Evolutionary conservation across 2,329 filamentous ascomycete genomes (phyloP).

Genomic region (Sporothrix pallida): DNA sequence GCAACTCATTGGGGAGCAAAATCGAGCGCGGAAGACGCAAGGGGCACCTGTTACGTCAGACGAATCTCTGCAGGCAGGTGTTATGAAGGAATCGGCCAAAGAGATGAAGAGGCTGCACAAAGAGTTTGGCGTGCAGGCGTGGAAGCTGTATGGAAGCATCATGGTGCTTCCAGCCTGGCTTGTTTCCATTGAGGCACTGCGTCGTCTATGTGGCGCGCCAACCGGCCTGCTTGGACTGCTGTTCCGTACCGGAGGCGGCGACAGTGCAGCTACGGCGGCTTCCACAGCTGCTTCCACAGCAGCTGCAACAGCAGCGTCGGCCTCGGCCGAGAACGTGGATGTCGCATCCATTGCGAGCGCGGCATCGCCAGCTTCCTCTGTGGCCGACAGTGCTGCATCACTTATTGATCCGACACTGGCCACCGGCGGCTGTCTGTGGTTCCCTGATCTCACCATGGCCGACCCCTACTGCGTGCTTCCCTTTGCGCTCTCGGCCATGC

Average conservation of each 20-base stretch:
- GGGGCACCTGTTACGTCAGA: conserved; percentile 3
- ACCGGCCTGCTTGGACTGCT: conserved; percentile 48
- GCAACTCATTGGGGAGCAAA: conserved; percentile 29
- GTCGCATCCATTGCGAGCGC: background rate
- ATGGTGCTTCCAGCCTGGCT: conserved; percentile 57
- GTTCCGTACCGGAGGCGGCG: conserved; percentile 36
- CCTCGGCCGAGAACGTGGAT: conserved; percentile 3
- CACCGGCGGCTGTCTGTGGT: conserved; percentile 61
- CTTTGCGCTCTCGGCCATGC: conserved; percentile 46
- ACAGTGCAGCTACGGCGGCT: conserved; percentile 15
- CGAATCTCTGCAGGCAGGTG: conserved; percentile 36
- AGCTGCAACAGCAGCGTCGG: conserved; percentile 23
- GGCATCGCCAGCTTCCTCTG: background rate
- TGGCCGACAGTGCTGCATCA: background rate
- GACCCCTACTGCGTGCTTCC: conserved; percentile 60
- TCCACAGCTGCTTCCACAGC: conserved; percentile 11
- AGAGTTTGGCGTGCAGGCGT: conserved; percentile 52
- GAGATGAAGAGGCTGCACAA: conserved; percentile 38
- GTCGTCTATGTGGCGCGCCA: conserved; percentile 54
- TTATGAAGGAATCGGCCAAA: conserved; percentile 40
- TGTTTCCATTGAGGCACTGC: conserved; percentile 56
- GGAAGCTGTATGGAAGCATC: conserved; percentile 52
- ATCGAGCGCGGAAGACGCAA: conserved; percentile 33
- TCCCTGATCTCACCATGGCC: conserved; percentile 57
- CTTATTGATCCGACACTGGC: conserved; percentile 47